These are phyloP conservation scores for Oemleria cerasiformis DNA, from an alignment of 306 rosid genomes.

Conservation along the genomic window DNA sequence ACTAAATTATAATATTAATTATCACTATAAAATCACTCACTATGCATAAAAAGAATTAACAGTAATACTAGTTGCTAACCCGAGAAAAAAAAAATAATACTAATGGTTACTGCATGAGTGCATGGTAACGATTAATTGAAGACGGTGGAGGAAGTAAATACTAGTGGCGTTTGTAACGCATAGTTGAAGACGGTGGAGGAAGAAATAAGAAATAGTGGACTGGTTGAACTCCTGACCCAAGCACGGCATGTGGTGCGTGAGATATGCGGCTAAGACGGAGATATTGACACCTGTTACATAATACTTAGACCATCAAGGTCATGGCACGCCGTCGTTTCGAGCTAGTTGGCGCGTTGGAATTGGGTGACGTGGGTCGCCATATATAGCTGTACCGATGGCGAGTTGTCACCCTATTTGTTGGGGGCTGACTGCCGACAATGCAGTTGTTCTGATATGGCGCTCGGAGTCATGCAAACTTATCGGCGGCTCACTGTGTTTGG, in stretches of 20 bases:
- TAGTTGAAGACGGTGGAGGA: conserved; percentile 1
- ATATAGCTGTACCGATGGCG: conserved; percentile 4
- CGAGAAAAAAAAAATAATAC: no score
- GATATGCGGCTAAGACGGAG: background rate
- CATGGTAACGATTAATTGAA: no score
- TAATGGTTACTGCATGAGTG: no score
- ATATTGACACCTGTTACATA: background rate
- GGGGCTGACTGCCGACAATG: conserved; percentile 5
- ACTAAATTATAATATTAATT: no score
- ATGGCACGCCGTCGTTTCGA: conserved; percentile 3
- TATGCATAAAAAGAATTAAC: no score
- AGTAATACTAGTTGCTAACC: no score
- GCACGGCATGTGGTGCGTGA: background rate
- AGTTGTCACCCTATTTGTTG: background rate
- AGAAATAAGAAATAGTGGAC: background rate
- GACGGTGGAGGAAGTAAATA: no score
- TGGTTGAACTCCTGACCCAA: background rate
- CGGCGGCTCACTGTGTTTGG: background rate
- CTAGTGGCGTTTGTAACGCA: no score
- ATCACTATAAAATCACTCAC: no score
- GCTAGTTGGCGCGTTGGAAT: background rate
- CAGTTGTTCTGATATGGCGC: background rate
- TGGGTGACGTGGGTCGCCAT: background rate
- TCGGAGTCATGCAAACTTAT: no score
- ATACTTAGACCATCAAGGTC: no score